Base-by-base conservation (phyloP, 805 yeast species). In the Phaffomyces antillensis region DNA sequence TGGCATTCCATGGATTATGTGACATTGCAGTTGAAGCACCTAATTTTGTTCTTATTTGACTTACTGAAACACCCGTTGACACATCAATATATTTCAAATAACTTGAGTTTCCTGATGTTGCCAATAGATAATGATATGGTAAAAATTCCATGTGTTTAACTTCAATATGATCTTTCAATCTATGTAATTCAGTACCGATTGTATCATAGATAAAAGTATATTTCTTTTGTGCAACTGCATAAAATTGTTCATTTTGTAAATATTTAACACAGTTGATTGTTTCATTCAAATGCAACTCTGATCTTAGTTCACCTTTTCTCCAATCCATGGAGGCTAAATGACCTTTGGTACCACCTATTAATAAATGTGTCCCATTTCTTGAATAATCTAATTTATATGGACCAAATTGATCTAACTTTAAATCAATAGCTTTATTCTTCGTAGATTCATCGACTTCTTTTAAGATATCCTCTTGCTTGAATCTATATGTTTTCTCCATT, bases 241-340 rank as follows among this genome's bases (percentile, higher is more conserved):
- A 89, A 64, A 72, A 89, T 64, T 89, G 96, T 60, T 90, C 95
- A 59, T 84, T 89, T 58, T 91, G 97, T 50, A 93, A 70, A 66
- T 85, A 89, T 58, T 89, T 86, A 24, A 90, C 96, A 2, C 90
- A 93, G 58, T 86, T 77, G 11, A 90, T 87, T 0, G 97, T 88
- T 66, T 93, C 99, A 57, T 84, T 82, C 20, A 93, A 68, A 58
- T 86, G 79, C 44, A 93, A 63, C 63, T 93, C 99, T 37, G 95
- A 81, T 49, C 80, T 83, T 31, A 91, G 66, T 35, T 70, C 72
- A 13, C 98, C 98, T 35, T 80, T 77, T 60, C 95, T 79, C 97
- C 99, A 93, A 67, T 93, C 96, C 72, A 93, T 83, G 2, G 93
- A 79, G 0, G 99, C 98, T 42, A 93, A 79, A 69, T 93, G 99